Evolutionary conservation across 192 early-diverging fungal genomes (phyloP), one percentile per base, ranked within the genome.

Genomic region (Backusella morwellensis): DNA sequence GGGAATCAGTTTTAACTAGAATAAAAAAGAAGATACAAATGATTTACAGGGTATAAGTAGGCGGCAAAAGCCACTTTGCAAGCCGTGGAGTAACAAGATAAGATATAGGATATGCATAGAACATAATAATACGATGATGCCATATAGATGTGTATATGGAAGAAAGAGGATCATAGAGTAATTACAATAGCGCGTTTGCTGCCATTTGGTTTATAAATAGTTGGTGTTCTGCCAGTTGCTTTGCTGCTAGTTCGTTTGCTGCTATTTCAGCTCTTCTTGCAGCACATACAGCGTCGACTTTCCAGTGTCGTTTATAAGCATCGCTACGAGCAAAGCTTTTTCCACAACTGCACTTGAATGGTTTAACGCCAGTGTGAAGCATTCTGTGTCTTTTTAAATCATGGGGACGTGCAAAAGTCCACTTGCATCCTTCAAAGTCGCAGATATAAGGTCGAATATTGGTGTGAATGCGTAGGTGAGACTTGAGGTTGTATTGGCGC

Each of bases 321-420:
- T 93, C 92, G 32, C 90, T 90, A 50, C 92, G 82, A 56, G 88
- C 88, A 87, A 95, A 95, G 59, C 85, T 85, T 75, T 93, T 92
- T n/a, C 91, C 92, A 80, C 93, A 95, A 23, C 82, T 81, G 59
- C 93, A 95, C 73, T 86, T 87, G 82, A 90, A 91, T n/a, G 93
- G 93, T 80, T 94, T 94, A 72, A 91, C 78, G 15, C 91, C 88
- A 68, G 90, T 90, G 69, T 93, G 93, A 6, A 91, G 91, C 71
- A 90, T 86, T 85, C 90, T 87, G 75, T 95, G 93, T 23, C 93
- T 85, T 69, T 92, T 91, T 8, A 92, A 82, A 66, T 94, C 93
- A 67, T 93, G 92, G 77, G 92, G 88, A 26, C 93, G 88, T 29
- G 88, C 90, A 78, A 94, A 94, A 7, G 42, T 41, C 76, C 76